Evolutionary conservation across 164 flowering plant genomes (phyloP).

Genomic region (Nelumbo lutea): DNA sequence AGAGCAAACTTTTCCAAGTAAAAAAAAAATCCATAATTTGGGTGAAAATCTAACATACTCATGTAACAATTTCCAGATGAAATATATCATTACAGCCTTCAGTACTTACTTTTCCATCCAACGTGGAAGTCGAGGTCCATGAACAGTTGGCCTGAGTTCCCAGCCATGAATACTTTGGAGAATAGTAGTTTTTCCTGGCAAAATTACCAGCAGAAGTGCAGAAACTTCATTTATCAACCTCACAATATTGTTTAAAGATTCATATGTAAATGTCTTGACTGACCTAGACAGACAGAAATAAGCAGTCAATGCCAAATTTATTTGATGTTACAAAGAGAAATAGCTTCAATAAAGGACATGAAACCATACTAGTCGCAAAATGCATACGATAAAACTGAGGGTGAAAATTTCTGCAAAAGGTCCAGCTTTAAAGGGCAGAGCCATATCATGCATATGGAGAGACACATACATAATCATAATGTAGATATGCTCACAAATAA

Average conservation of each 20-base stretch:
- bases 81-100: not conserved
- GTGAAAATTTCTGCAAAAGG: not conserved
- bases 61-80: not conserved
- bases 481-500: not conserved
- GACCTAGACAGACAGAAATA: constrained; percentile 50
- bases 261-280: constrained; percentile 87
- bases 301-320: not conserved
- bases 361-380: not conserved
- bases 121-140: constrained; percentile 88
- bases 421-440: not conserved
- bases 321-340: not conserved
- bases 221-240: constrained; percentile 91
- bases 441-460: not conserved
- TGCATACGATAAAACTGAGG: not conserved
- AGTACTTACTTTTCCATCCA: constrained; percentile 96
- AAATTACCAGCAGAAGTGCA: constrained; percentile 66
- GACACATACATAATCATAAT: not conserved
- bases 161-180: constrained; percentile 96
- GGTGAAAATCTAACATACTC: too few relatives aligned
- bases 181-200: constrained; percentile 81
- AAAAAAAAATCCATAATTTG: not conserved
- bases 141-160: constrained; percentile 93
- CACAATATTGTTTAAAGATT: constrained; percentile 76
- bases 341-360: not conserved
- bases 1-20: not conserved